Percentiles rank a stretch among this genome's conserved stretches.
These are phyloP conservation scores for Maudiozyma saulgeensis DNA, from an alignment of 805 yeast species.

Conservation along the genomic window DNA sequence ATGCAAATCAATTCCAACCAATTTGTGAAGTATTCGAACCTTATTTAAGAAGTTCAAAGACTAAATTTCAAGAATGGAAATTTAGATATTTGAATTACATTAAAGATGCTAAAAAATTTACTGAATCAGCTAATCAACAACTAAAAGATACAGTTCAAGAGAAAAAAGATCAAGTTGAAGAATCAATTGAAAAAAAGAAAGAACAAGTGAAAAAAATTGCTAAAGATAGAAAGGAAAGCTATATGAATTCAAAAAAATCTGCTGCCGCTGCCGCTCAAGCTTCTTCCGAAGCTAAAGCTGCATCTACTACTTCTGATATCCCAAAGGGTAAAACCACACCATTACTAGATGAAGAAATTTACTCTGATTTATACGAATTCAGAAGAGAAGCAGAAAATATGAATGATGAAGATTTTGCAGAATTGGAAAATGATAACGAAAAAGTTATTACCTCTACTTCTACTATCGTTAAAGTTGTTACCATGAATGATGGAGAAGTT, in stretches of 20 bases:
- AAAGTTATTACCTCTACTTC: constrained; percentile 3
- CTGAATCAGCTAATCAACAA: not conserved
- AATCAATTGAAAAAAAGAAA: not conserved
- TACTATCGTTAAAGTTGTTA: constrained; percentile 5
- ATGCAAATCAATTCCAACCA: not conserved
- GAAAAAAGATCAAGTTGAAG: not conserved
- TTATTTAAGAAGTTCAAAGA: not conserved
- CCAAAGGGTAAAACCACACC: not conserved
- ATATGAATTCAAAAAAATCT: not conserved
- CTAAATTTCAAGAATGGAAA: not conserved
- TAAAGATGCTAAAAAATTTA: not conserved
- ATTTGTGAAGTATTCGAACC: constrained; percentile 1
- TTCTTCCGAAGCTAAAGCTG: too few species aligned
- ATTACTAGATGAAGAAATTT: not conserved
- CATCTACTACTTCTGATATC: not conserved
- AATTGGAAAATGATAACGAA: constrained; percentile 8
- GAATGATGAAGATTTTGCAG: constrained; percentile 1
- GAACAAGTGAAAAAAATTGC: not conserved
- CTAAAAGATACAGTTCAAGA: not conserved
- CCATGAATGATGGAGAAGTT: not conserved
- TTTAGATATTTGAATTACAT: not conserved
- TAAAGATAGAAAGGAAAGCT: not conserved
- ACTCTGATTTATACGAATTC: not conserved
- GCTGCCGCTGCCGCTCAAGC: not conserved
- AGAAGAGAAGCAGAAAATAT: not conserved